A percentile compares a stretch with the other conserved stretches of the same genome.
Conservation (phyloP, 2,329 filamentous ascomycete genomes). For the Botrytis sinoallii region DNA sequence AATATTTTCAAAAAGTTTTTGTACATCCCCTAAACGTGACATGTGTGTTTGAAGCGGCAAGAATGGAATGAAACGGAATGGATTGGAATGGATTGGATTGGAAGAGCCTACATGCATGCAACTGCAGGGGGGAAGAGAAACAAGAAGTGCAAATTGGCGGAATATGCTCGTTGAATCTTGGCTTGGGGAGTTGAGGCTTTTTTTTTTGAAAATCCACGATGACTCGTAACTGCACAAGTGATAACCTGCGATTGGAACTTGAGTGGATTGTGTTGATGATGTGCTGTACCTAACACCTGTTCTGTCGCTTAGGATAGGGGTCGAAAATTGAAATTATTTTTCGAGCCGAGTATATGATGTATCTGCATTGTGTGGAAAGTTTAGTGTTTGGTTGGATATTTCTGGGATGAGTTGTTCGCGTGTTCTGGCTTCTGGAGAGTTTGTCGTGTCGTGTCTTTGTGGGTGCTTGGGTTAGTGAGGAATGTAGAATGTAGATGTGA, state of each 20-base stretch:
- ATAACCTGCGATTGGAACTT: background rate
- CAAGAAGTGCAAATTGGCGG: background rate
- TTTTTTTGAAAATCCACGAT: background rate
- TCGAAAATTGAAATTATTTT: background rate
- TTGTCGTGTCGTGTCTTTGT: background rate
- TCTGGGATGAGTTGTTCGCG: background rate
- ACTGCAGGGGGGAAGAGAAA: background rate
- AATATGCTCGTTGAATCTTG: background rate
- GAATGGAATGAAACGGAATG: no score
- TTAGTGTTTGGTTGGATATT: background rate
- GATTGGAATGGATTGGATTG: background rate
- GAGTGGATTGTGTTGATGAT: background rate
- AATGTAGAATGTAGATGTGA: background rate
- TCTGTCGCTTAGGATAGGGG: background rate
- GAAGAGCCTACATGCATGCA: background rate
- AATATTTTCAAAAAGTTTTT: background rate
- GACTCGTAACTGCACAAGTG: no score
- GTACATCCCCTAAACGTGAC: background rate
- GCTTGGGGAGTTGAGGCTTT: background rate
- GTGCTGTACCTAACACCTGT: background rate
- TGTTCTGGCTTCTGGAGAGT: background rate
- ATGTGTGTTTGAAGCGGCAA: background rate
- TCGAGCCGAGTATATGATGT: background rate
- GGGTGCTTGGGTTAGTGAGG: fast-evolving
- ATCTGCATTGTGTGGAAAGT: background rate